A percentile compares a stretch with the other conserved stretches of the same genome.
Evolutionary conservation across 257 asterid genomes (phyloP).

Genomic region (Cordia subcordata): DNA sequence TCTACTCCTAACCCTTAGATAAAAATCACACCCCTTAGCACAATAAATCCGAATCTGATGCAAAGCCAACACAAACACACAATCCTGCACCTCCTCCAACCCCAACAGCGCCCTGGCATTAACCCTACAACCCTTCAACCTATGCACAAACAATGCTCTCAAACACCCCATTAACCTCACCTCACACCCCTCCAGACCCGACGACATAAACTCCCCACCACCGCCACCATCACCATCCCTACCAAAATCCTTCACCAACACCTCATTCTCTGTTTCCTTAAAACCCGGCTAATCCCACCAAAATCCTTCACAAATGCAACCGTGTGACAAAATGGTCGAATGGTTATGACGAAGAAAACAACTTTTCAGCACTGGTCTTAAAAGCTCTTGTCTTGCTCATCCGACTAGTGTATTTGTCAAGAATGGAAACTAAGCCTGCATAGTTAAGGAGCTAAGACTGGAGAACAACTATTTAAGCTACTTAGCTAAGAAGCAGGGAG

Average conservation of each 20-base stretch:
- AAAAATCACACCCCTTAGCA: conserved; percentile 65
- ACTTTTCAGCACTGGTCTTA: no score
- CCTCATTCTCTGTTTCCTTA: conserved; percentile 44
- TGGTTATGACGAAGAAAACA: no score
- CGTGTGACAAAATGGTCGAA: no score
- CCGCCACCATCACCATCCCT: conserved; percentile 20
- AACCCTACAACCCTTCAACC: conserved; percentile 50
- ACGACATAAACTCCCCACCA: conserved; percentile 66
- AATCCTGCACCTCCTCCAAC: conserved; percentile 61
- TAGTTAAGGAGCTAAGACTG: no score
- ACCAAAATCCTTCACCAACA: conserved; percentile 45
- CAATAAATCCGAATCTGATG: conserved; percentile 85
- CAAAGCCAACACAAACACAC: conserved; percentile 68
- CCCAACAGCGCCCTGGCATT: conserved; percentile 58
- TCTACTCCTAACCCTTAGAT: conserved; percentile 77
- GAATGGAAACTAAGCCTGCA: no score
- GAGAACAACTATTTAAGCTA: no score
- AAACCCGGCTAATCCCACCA: conserved; percentile 60
- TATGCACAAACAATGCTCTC: conserved; percentile 73
- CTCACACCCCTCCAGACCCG: conserved; percentile 58
- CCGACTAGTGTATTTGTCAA: no score
- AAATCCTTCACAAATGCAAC: no score
- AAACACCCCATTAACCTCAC: conserved; percentile 64
- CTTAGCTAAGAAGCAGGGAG: no score
- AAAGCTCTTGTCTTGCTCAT: no score